These are phyloP conservation scores for Paecilomyces fulvus DNA, from an alignment of 2,329 filamentous ascomycete genomes.

Conservation along the genomic window DNA sequence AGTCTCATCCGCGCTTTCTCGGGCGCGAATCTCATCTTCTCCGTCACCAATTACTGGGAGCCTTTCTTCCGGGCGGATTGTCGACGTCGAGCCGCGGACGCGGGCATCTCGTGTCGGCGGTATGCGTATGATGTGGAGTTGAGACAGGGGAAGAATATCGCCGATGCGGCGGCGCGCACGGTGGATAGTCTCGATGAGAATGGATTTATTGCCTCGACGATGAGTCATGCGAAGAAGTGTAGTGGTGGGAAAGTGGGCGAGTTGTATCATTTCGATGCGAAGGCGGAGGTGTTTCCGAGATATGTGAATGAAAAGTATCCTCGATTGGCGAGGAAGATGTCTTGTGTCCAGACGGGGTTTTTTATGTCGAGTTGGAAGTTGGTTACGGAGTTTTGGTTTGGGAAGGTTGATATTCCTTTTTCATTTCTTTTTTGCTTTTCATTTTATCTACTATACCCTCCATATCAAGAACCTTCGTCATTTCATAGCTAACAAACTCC, in stretches of 20 bases:
- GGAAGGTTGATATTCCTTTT: constrained; percentile 28
- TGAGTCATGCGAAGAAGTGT: constrained; percentile 42
- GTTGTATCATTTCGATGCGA: constrained; percentile 42
- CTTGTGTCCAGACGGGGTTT: constrained; percentile 43
- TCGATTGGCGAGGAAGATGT: constrained; percentile 40
- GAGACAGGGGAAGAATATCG: constrained; percentile 47
- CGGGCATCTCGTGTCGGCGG: constrained; percentile 34
- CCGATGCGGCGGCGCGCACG: constrained; percentile 42
- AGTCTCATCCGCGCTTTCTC: constrained; percentile 16
- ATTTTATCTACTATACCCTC: too few relatives aligned
- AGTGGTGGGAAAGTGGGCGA: constrained; percentile 41
- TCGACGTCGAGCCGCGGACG: constrained; percentile 29
- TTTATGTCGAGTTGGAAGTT: constrained; percentile 44
- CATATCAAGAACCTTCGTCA: too few relatives aligned
- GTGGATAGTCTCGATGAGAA: constrained; percentile 37
- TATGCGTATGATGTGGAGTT: constrained; percentile 44
- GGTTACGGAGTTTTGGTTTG: constrained; percentile 39
- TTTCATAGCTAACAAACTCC: not conserved
- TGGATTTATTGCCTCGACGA: constrained; percentile 44
- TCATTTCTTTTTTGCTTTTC: not conserved
- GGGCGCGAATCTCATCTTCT: constrained; percentile 45
- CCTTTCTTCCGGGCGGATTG: constrained; percentile 40
- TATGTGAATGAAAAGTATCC: constrained; percentile 40
- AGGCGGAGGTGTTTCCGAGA: constrained; percentile 43
- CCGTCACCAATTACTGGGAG: constrained; percentile 49